Evolutionary conservation across 1,284 basidiomycete genomes (phyloP).

Genomic region (Sporisorium reilianum): DNA sequence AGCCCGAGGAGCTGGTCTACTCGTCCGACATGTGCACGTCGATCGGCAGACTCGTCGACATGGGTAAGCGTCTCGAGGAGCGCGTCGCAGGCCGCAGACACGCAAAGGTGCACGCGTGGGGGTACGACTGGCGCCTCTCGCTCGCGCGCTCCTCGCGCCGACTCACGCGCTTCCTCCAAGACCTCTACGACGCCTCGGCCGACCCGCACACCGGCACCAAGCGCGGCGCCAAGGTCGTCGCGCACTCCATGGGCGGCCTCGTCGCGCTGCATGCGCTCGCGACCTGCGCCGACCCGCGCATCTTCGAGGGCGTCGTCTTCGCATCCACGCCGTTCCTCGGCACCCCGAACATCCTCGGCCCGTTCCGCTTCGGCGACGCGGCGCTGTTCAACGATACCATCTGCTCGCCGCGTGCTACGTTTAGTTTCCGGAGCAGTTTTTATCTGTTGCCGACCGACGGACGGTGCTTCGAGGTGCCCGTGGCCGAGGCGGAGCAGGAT

Average conservation of each 20-base stretch:
- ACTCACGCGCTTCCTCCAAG: constrained; percentile 30
- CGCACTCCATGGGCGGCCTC: constrained; percentile 70
- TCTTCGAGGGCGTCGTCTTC: constrained; percentile 67
- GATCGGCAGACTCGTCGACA: constrained; percentile 64
- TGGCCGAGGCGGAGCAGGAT: constrained; percentile 26
- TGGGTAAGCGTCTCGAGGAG: constrained; percentile 62
- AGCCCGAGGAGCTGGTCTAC: constrained; percentile 60
- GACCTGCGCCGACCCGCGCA: constrained; percentile 56
- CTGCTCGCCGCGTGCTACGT: constrained; percentile 64
- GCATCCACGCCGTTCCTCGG: constrained; percentile 67
- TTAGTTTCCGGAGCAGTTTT: constrained; percentile 66
- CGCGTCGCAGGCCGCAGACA: constrained; percentile 37
- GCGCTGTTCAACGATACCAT: constrained; percentile 63
- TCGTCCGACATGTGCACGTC: constrained; percentile 59
- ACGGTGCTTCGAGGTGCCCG: constrained; percentile 50
- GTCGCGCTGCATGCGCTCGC: constrained; percentile 68
- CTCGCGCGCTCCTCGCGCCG: constrained; percentile 31
- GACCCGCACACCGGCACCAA: constrained; percentile 21
- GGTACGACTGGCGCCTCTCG: constrained; percentile 67
- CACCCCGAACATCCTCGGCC: constrained; percentile 68
- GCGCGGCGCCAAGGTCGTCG: constrained; percentile 66
- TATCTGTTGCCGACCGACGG: constrained; percentile 64
- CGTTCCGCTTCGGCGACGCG: constrained; percentile 66
- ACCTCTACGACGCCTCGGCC: constrained; percentile 53
- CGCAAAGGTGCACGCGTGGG: constrained; percentile 61